Percentiles rank a stretch among this genome's conserved stretches.
Conservation (phyloP, 1,284 basidiomycete species). For the Boletus semigastroideus region DNA sequence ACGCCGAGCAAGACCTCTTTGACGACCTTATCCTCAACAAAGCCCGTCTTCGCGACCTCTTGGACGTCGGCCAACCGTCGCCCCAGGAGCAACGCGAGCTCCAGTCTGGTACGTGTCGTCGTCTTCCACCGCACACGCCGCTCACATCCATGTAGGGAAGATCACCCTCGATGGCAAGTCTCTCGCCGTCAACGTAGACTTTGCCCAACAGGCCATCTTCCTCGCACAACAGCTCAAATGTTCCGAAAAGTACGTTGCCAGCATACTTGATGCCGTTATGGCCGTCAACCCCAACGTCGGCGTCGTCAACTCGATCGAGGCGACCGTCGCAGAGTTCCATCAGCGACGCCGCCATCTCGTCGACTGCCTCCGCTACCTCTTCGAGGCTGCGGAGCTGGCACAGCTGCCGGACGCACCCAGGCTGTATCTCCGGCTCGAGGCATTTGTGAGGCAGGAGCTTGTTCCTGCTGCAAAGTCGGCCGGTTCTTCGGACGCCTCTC, state of each 20-base stretch:
- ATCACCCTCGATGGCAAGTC: conserved; percentile 56
- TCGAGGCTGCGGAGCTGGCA: conserved; percentile 45
- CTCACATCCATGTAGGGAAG: conserved; percentile 49
- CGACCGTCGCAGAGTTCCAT: conserved; percentile 66
- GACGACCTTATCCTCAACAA: conserved; percentile 69
- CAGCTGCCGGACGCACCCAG: conserved; percentile 40
- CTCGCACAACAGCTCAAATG: conserved; percentile 74
- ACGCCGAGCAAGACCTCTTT: conserved; percentile 72
- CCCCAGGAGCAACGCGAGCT: conserved; percentile 68
- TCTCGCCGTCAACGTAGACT: conserved; percentile 68
- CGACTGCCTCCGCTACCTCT: conserved; percentile 58
- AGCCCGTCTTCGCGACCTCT: conserved; percentile 57
- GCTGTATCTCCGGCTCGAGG: conserved; percentile 48
- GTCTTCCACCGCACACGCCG: background rate
- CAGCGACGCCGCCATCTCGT: conserved; percentile 60
- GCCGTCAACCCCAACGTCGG: conserved; percentile 61
- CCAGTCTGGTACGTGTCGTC: conserved; percentile 57
- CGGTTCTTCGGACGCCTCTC: conserved; percentile 38
- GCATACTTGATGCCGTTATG: conserved; percentile 65
- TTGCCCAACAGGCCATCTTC: conserved; percentile 71
- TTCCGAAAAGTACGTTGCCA: conserved; percentile 74
- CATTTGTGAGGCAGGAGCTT: conserved; percentile 55
- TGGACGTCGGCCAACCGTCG: conserved; percentile 59
- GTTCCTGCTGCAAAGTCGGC: conserved; percentile 36
- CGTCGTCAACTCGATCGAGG: conserved; percentile 57